Percentiles rank a stretch among this genome's conserved stretches.
phyloP scores from a whole-genome alignment of 176 grass and related monocot genomes.

The Eragrostis curvula region DNA sequence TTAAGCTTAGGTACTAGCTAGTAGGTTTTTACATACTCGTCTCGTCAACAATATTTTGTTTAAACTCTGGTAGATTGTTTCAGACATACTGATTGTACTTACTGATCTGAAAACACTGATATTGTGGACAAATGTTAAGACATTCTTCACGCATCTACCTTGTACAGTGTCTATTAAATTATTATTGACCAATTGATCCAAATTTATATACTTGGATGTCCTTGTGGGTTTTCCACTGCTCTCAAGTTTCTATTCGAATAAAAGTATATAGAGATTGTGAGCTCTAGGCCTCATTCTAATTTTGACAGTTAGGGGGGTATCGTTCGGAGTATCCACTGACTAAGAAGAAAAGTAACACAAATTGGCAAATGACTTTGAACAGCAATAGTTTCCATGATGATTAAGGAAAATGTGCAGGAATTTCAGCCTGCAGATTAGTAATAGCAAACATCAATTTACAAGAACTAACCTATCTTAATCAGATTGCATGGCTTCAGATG shows the following conservation, averaged over 20 bases:
- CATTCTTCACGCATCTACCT: background rate
- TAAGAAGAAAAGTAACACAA: background rate
- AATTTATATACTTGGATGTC: background rate
- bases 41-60: no score
- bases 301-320: background rate
- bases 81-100: conserved; percentile 24
- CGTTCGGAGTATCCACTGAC: background rate
- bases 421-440: no score
- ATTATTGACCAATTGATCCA: conserved; percentile 12
- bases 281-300: background rate
- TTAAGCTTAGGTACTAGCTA: no score
- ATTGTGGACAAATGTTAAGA: background rate
- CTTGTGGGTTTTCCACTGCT: background rate
- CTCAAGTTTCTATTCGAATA: background rate
- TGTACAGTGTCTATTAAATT: background rate
- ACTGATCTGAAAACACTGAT: background rate
- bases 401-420: no score
- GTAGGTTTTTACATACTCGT: no score
- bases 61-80: conserved; percentile 6
- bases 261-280: background rate
- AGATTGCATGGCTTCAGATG: no score
- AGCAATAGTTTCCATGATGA: no score
- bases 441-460: no score
- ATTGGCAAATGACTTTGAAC: background rate
- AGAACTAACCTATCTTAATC: no score